phyloP scores from a whole-genome alignment of 208 protist species.

The Leishmania martiniquensis region DNA sequence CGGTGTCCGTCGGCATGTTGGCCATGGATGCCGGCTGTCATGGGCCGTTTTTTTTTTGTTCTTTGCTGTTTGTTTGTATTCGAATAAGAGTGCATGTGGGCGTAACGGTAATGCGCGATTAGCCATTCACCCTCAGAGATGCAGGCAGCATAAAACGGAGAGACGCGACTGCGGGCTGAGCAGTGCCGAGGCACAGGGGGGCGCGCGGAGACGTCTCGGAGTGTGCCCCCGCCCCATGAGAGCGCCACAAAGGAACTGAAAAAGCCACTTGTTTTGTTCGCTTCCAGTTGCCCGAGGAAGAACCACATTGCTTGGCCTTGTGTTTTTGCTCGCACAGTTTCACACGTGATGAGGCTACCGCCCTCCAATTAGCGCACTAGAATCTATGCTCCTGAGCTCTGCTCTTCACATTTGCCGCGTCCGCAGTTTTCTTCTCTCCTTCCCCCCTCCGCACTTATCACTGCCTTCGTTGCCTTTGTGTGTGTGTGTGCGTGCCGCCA shows the following conservation, averaged over 20 bases:
- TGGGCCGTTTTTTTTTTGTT: constrained; percentile 4
- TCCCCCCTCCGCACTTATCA: background rate
- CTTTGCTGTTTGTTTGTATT: too few relatives aligned
- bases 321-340: background rate
- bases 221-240: background rate
- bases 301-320: background rate
- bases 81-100: background rate
- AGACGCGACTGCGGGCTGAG: background rate
- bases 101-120: background rate
- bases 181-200: background rate
- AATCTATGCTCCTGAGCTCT: background rate
- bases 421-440: background rate
- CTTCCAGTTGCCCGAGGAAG: background rate
- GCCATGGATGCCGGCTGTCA: background rate
- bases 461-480: background rate
- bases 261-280: background rate
- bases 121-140: background rate
- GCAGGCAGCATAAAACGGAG: background rate
- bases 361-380: too few relatives aligned
- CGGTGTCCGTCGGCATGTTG: background rate
- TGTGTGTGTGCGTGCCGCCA: background rate
- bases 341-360: background rate
- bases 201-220: background rate
- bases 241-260: background rate
- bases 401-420: background rate